Base-by-base conservation (phyloP, 345 rosid species). In the Syzygium oleosum region DNA sequence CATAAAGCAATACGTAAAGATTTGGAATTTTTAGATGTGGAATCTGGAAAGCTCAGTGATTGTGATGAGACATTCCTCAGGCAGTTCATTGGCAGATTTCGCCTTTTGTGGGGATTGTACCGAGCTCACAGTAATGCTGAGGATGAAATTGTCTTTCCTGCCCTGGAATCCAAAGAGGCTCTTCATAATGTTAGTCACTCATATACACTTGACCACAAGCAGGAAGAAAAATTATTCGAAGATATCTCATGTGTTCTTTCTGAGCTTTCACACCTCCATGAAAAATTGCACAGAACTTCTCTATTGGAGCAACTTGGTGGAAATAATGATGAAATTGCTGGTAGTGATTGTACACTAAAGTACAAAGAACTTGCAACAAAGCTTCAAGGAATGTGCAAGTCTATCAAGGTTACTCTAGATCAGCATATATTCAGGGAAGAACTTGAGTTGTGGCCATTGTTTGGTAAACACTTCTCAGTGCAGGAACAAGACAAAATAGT, bases 351-450 rank as follows among this genome's bases (percentile, higher is more conserved):
- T 89, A 90, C 87, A 85, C 91, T 89, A 86, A 92, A 94, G 89
- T 94, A 96, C 89, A 91, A 88, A 80, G 96, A 97, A 88, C 94
- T 95, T 84, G 95, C 96, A 41, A 96, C 97, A 29, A 96, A 94
- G 93, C 93, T 97, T 90, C 97, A 97, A 91, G 98, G 97, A 85
- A 97, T 96, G 98, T 96, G 98, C 93, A 96, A 97, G 95, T 96
- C 98, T 59, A 89, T 94, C 88, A 94, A 93, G 89, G 96, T 97
- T 88, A 89, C 97, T 73, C 89, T 96, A 87, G 99, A 97, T 90
- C 97, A 96, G 86, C 98, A 95, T 93, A 94, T 96, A 89, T 94
- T 91, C 90, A 91, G 96, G 88, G 98, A 97, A 93, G 98, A 96
- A 89, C 93, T 94, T 87, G 98, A 96, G 92, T 91, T 96, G 56